Percentiles rank a stretch among this genome's conserved stretches.
Evolutionary conservation across 441 rosid species (phyloP).

Genomic region (Flueggea neowawraea): DNA sequence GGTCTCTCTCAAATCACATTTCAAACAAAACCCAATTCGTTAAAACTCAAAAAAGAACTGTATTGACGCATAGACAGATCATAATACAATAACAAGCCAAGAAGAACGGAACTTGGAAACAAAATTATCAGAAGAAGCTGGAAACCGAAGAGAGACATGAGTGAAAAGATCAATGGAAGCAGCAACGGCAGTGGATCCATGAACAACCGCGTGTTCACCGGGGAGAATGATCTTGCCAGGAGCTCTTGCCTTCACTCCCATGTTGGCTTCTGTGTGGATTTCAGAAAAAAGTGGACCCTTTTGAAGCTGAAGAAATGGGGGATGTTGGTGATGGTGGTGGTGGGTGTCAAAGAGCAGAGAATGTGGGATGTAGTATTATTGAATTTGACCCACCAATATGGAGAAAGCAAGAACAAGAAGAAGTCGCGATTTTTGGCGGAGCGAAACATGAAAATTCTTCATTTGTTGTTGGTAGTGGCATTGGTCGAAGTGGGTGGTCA

Average conservation of each 20-base stretch:
- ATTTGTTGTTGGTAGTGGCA: no score
- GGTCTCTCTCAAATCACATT: conserved; percentile 16
- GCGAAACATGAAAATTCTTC: no score
- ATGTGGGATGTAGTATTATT: background rate
- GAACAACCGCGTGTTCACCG: conserved; percentile 97
- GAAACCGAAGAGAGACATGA: conserved; percentile 48
- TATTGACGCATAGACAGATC: background rate
- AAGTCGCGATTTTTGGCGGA: no score
- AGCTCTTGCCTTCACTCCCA: conserved; percentile 92
- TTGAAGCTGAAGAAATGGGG: background rate
- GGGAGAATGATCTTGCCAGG: conserved; percentile 94
- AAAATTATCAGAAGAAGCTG: conserved; percentile 40
- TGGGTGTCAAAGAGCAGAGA: background rate
- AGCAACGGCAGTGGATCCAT: conserved; percentile 90
- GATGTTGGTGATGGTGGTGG: background rate
- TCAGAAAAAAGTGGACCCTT: background rate
- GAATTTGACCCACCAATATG: no score
- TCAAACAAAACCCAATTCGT: conserved; percentile 10
- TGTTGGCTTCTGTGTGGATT: conserved; percentile 8
- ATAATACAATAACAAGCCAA: background rate
- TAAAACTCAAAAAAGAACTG: conserved; percentile 1
- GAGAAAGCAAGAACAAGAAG: no score
- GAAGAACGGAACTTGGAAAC: background rate
- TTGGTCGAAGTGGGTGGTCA: no score
- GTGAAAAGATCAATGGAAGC: conserved; percentile 89